Evolutionary conservation across 2,329 filamentous ascomycete genomes (phyloP), one percentile per base, ranked within the genome.

Genomic region (Fusarium sp.): DNA sequence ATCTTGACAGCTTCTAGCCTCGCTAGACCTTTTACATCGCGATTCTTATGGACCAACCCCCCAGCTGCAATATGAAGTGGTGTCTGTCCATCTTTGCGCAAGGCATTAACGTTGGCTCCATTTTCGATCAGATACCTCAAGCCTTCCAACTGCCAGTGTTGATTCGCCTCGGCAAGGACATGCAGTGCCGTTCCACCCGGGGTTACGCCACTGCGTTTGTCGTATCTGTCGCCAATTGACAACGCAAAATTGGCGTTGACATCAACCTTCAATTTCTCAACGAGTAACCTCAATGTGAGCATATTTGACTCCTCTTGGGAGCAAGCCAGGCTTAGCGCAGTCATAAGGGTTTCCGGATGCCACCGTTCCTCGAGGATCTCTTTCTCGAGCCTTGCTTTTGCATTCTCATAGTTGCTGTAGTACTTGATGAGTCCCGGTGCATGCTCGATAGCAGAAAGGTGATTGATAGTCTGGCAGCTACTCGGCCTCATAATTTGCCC

Each of bases 111-210:
- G 7, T 62, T 28, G 5, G 75, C 73, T n/a, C 75, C 75, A 3
- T 66, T 32, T 8, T 38, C 36, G 22, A 76, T 50, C 8, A 77
- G 41, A 26, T 72, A 75, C 18, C 22, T 58, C 11, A 77, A n/a
- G 12, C 30, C 75, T 11, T 74, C 61, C 12, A 74, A 1, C 17
- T 77, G 67, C 75, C 75, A 77, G 54, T 70, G 70, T 14, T 48
- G 14, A 17, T 60, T 48, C 6, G 54, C 74, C 13, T 68, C 60
- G 6, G 75, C 75, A 5, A 77, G 62, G 1, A 74, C 11, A 50
- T 77, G 75, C 2, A 77, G 62, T 20, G 72, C 74, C 5, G 69
- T 76, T 3, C 50, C 57, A 20, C 73, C 72, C 14, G 47, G 39
- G 14, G 24, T 18, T 6, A 57, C 39, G 4, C 60, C 28, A 1